phyloP scores from a whole-genome alignment of 2,329 filamentous ascomycete species.

The Sporothrix luriei region DNA sequence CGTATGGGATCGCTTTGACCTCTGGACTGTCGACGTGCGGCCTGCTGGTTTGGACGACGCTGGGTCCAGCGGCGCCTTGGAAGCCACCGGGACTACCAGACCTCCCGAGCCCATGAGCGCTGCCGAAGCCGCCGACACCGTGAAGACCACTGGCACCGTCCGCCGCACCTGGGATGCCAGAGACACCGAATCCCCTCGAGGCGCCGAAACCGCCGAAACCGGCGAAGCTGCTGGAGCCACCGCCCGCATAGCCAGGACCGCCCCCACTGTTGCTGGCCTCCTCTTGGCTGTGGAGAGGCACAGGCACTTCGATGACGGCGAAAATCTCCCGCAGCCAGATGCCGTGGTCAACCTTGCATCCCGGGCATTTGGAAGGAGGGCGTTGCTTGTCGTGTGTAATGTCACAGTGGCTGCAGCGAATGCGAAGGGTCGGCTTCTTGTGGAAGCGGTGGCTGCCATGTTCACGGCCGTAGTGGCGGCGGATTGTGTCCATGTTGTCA shows the following conservation, averaged over 20 bases:
- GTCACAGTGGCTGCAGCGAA: conserved; percentile 31
- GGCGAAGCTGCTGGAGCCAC: background rate
- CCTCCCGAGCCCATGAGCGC: background rate
- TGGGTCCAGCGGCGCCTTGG: background rate
- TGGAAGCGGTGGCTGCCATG: conserved; percentile 35
- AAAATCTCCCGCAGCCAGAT: conserved; percentile 34
- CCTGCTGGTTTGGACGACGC: background rate
- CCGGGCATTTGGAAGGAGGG: conserved; percentile 27
- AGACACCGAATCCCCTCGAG: background rate
- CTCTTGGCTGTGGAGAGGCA: conserved; percentile 12
- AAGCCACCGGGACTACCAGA: background rate
- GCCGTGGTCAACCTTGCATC: conserved; percentile 23
- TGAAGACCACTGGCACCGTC: background rate
- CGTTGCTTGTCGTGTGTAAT: background rate
- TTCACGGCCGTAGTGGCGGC: conserved; percentile 37
- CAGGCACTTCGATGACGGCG: conserved; percentile 33
- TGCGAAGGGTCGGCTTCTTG: conserved; percentile 25
- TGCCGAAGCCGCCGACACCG: background rate
- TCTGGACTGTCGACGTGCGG: background rate
- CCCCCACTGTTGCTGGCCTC: background rate
- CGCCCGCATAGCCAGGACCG: background rate
- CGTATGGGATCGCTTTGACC: background rate
- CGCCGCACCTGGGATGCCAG: background rate
- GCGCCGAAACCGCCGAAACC: background rate
- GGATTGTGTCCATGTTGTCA: conserved; percentile 35